These are phyloP conservation scores for Haplosporangium sp. DNA, from an alignment of 371 early-diverging fungal species.

Conservation along the genomic window DNA sequence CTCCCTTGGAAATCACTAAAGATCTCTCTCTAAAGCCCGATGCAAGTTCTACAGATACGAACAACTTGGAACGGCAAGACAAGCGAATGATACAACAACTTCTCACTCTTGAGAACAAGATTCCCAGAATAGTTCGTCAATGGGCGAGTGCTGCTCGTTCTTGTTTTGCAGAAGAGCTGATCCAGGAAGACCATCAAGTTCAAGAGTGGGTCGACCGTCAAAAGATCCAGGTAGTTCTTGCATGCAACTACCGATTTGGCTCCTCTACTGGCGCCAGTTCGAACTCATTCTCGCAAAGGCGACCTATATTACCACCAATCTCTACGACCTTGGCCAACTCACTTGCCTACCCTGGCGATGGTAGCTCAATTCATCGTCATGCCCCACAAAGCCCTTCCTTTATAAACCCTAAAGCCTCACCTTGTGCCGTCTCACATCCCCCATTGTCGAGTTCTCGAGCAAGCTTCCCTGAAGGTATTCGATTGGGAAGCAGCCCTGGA, in stretches of 20 bases:
- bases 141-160: constrained; percentile 40
- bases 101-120: constrained; percentile 49
- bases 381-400: constrained; percentile 4
- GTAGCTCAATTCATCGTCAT: background rate
- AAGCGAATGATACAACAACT: constrained; percentile 50
- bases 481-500: constrained; percentile 4
- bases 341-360: background rate
- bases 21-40: background rate
- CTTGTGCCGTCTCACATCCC: constrained; percentile 2
- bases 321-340: constrained; percentile 32
- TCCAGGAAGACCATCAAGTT: constrained; percentile 34
- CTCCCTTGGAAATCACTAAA: background rate
- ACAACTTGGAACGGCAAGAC: constrained; percentile 21
- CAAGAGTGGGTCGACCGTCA: constrained; percentile 51
- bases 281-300: background rate
- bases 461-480: constrained; percentile 38
- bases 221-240: constrained; percentile 43
- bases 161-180: constrained; percentile 44
- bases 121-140: constrained; percentile 42
- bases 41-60: background rate
- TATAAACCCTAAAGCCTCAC: background rate
- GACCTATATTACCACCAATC: constrained; percentile 21
- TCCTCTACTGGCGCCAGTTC: background rate
- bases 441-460: constrained; percentile 3
- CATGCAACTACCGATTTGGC: constrained; percentile 17